These are phyloP conservation scores for Aspergillus fumigatus DNA, from an alignment of 2,329 filamentous ascomycete genomes.

Conservation along the genomic window DNA sequence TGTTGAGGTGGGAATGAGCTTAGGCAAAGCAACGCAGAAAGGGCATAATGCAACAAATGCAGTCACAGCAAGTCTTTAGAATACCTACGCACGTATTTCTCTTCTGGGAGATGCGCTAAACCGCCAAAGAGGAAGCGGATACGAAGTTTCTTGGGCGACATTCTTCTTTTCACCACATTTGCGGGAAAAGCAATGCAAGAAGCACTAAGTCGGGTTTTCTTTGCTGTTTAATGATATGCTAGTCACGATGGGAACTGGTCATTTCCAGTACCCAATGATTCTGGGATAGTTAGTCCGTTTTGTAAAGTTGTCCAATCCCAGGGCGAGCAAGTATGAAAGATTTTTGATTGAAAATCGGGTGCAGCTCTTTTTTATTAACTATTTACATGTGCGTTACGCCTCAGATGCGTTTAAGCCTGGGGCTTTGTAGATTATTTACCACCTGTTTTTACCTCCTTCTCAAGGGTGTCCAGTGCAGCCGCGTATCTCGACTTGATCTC, in stretches of 20 bases:
- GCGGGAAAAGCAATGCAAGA: not conserved
- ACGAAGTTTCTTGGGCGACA: not conserved
- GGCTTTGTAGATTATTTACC: conserved; percentile 5
- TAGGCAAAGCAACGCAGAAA: conserved; percentile 15
- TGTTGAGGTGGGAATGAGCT: conserved; percentile 39
- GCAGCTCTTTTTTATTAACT: not conserved
- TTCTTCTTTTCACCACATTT: not conserved
- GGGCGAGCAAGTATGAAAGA: not conserved
- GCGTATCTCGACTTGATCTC: conserved; percentile 29
- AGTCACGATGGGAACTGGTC: not conserved
- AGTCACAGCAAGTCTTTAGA: not conserved
- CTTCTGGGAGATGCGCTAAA: not conserved
- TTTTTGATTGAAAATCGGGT: not conserved
- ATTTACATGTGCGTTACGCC: not conserved
- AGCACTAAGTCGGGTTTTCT: not conserved
- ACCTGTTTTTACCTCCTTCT: conserved; percentile 31
- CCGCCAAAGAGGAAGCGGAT: not conserved
- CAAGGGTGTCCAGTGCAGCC: conserved; percentile 32
- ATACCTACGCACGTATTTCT: not conserved
- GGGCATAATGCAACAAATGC: not conserved
- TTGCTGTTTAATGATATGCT: not conserved
- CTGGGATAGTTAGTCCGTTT: not conserved
- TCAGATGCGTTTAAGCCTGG: not conserved
- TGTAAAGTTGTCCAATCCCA: not conserved
- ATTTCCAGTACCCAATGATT: not conserved